Evolutionary conservation across 1,284 basidiomycete genomes (phyloP).

Genomic region (Amylostereum chailletii): DNA sequence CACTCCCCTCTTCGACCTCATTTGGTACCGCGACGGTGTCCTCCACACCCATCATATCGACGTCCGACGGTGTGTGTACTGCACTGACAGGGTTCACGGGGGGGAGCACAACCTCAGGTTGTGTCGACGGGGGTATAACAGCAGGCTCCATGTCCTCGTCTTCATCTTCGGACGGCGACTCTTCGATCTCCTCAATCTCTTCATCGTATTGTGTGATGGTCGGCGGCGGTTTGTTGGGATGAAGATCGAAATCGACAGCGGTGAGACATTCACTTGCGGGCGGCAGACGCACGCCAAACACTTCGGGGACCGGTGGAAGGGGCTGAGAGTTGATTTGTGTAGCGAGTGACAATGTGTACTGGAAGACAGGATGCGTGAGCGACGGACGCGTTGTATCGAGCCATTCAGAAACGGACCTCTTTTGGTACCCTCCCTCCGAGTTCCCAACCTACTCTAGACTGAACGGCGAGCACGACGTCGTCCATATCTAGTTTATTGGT

Average conservation of each 20-base stretch:
- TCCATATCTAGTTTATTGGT: constrained; percentile 80
- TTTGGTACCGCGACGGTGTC: constrained; percentile 31
- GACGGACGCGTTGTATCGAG: neutral
- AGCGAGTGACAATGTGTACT: constrained; percentile 88
- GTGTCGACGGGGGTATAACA: constrained; percentile 24
- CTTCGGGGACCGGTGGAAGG: constrained; percentile 88
- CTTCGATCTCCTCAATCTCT: constrained; percentile 70
- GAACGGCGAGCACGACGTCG: constrained; percentile 86
- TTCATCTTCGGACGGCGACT: constrained; percentile 56
- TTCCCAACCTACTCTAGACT: constrained; percentile 90
- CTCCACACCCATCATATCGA: constrained; percentile 47
- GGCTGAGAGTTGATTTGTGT: constrained; percentile 86
- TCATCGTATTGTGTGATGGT: constrained; percentile 69
- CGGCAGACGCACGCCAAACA: constrained; percentile 89
- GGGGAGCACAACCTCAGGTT: constrained; percentile 13
- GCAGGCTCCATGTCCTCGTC: constrained; percentile 59
- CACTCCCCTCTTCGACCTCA: constrained; percentile 52
- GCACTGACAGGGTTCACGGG: constrained; percentile 46
- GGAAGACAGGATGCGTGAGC: neutral
- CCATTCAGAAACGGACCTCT: constrained; percentile 56
- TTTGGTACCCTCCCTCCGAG: constrained; percentile 91
- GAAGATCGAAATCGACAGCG: constrained; percentile 86
- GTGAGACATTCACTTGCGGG: constrained; percentile 78
- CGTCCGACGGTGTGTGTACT: constrained; percentile 53
- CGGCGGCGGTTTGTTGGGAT: constrained; percentile 79